Base-by-base conservation (phyloP, 495 filamentous ascomycete genomes). In the Cladorrhinum samala region DNA sequence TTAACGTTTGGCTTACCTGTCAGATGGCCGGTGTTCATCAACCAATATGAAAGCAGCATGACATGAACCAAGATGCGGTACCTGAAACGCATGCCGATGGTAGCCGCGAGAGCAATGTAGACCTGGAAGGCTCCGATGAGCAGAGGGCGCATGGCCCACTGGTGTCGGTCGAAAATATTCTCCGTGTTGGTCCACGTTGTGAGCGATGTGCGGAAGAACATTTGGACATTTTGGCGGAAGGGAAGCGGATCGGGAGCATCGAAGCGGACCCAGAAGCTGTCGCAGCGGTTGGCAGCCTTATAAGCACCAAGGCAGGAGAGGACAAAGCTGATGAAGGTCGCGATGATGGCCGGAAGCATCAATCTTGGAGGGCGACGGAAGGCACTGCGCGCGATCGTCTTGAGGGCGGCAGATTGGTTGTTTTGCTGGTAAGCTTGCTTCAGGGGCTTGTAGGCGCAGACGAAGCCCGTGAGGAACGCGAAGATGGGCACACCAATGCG, bases 401-500 rank as follows among this genome's bases (percentile, higher is more conserved):
- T 73, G 41, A 85, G 76, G 4, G 80, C 72, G 4, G 66, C 78
- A 14, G 78, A 60, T 9, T 52, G 55, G 33, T 83, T 75, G 18
- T 77, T 76, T n/a, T 76, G 73, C 3, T 77, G 76, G 21, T 75
- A 71, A 54, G 79, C 66, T 9, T 67, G 78, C 53, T 83, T 83
- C 9, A 86, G 64, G 0, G 83, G 83, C 62, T 84, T 84, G 51
- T 84, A 64, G 7, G 83, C 80, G 63, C 81, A 84, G 17, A 86
- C 83, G 60, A 83, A 86, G 53, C 83, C 83, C 2, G 83, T 84
- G 25, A 86, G 67, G 53, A 86, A 78, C 47, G 80, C 79, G 63
- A 86, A 86, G 53, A 84, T 80, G 33, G 82, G 77, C 27, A 86
- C 81, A 43, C 83, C 82, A 23, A 84, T 71, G 45, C 79, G 77